These are phyloP conservation scores for Mycena olivaceomarginata DNA, from an alignment of 768 basidiomycete species.

Conservation along the genomic window DNA sequence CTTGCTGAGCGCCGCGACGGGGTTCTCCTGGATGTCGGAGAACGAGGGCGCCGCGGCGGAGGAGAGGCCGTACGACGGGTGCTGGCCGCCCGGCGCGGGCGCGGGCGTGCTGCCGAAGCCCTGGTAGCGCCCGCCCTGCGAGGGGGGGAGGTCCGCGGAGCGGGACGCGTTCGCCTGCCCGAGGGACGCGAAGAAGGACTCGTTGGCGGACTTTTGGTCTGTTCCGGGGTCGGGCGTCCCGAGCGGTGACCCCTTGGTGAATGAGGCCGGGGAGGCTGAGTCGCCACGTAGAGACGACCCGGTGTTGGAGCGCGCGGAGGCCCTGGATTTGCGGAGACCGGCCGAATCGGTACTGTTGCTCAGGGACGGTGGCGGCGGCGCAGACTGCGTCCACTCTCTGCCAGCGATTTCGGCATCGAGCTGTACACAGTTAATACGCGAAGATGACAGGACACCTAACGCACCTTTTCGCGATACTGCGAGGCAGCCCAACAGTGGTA, in stretches of 20 bases:
- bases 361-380: slow-evolving; percentile 73
- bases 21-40: slow-evolving; percentile 90
- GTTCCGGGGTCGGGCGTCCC: slow-evolving; percentile 64
- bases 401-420: slow-evolving; percentile 86
- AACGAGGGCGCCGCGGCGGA: slow-evolving; percentile 89
- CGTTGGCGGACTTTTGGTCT: slow-evolving; percentile 89
- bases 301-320: slow-evolving; percentile 74
- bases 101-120: slow-evolving; percentile 94
- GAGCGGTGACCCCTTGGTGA: slow-evolving; percentile 64
- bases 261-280: slow-evolving; percentile 75
- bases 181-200: slow-evolving; percentile 89
- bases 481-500: slow-evolving; percentile 97
- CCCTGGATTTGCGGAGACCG: slow-evolving; percentile 91
- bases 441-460: slow-evolving; percentile 39
- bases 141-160: slow-evolving; percentile 89
- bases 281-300: slow-evolving; percentile 69
- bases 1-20: slow-evolving; percentile 89
- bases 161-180: slow-evolving; percentile 89
- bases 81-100: slow-evolving; percentile 68
- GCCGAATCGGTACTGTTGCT: slow-evolving; percentile 61
- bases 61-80: slow-evolving; percentile 84
- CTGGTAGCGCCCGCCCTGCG: slow-evolving; percentile 94
- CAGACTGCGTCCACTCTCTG: slow-evolving; percentile 86
- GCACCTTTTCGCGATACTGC: slow-evolving; percentile 96
- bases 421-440: slow-evolving; percentile 63